Conservation (phyloP, 345 rosid species). For the Iberis pinnata region DNA sequence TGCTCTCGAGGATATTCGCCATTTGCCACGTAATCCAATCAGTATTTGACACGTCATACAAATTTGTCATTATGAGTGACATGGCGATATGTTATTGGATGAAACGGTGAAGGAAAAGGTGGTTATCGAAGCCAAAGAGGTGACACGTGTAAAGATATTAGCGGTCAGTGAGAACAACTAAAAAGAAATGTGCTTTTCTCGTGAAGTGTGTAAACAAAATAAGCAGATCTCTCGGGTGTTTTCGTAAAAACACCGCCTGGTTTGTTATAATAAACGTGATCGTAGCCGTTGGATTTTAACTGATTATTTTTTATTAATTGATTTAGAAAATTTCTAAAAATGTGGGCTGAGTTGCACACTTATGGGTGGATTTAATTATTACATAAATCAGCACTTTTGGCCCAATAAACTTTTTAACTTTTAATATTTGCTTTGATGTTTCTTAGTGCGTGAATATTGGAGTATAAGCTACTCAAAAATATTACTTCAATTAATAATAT, state of each 20-base stretch:
- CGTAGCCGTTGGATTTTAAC: conserved; percentile 24
- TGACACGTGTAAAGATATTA: conserved; percentile 19
- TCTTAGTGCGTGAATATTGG: too few species aligned
- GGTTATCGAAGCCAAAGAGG: not conserved
- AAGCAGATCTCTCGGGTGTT: conserved; percentile 21
- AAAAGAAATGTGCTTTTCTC: conserved; percentile 19
- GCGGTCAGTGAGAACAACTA: conserved; percentile 6
- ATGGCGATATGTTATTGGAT: conserved; percentile 37
- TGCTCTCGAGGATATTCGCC: not conserved
- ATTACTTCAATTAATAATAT: too few species aligned
- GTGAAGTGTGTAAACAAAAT: conserved; percentile 15
- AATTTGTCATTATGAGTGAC: conserved; percentile 34
- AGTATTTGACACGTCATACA: not conserved
- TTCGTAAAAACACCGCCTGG: conserved; percentile 16
- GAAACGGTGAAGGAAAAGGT: conserved; percentile 6
- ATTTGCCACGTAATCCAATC: conserved; percentile 28
- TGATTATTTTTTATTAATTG: too few species aligned
- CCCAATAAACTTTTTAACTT: not conserved
- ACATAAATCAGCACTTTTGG: not conserved
- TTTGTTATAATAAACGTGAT: conserved; percentile 20
- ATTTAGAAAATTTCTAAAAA: conserved; percentile 7
- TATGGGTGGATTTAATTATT: not conserved
- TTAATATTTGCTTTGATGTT: not conserved
- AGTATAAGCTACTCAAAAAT: too few species aligned
- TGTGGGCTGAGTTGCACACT: too few species aligned